A percentile compares a stretch with the other conserved stretches of the same genome.
phyloP scores from a whole-genome alignment of 352 stramenopile genomes.

The Phytophthora melonis region DNA sequence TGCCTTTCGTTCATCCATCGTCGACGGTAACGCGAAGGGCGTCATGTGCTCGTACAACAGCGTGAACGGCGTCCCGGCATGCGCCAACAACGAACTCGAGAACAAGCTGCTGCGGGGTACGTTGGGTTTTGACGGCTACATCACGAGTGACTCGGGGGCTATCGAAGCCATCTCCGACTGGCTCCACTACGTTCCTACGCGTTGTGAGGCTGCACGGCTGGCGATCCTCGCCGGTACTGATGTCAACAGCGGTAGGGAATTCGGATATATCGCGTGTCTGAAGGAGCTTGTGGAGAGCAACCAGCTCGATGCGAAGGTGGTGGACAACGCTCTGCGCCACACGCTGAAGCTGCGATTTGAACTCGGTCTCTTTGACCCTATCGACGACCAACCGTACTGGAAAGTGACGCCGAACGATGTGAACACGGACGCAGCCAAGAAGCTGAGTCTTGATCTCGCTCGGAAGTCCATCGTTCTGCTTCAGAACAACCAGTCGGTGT shows the following conservation, averaged over 20 bases:
- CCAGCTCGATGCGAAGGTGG: conserved; percentile 49
- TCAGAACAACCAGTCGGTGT: conserved; percentile 80
- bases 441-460: conserved; percentile 69
- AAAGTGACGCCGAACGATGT: conserved; percentile 70
- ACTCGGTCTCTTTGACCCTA: conserved; percentile 91
- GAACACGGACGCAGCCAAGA: conserved; percentile 61
- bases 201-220: conserved; percentile 58
- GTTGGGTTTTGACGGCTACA: conserved; percentile 94
- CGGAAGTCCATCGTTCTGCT: conserved; percentile 92
- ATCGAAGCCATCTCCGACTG: conserved; percentile 79
- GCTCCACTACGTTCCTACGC: conserved; percentile 77
- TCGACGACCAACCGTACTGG: conserved; percentile 81
- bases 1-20: conserved; percentile 86
- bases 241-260: conserved; percentile 76
- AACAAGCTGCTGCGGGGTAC: conserved; percentile 72
- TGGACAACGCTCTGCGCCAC: conserved; percentile 63
- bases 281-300: conserved; percentile 55
- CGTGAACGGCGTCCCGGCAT: conserved; percentile 94
- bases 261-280: conserved; percentile 78
- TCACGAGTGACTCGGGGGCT: conserved; percentile 94
- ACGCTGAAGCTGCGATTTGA: conserved; percentile 90
- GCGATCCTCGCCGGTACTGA: conserved; percentile 80
- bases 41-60: conserved; percentile 98
- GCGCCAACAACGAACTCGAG: conserved; percentile 85
- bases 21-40: conserved; percentile 76